phyloP scores from a whole-genome alignment of 306 rosid genomes.

The Rubus parviflorus region DNA sequence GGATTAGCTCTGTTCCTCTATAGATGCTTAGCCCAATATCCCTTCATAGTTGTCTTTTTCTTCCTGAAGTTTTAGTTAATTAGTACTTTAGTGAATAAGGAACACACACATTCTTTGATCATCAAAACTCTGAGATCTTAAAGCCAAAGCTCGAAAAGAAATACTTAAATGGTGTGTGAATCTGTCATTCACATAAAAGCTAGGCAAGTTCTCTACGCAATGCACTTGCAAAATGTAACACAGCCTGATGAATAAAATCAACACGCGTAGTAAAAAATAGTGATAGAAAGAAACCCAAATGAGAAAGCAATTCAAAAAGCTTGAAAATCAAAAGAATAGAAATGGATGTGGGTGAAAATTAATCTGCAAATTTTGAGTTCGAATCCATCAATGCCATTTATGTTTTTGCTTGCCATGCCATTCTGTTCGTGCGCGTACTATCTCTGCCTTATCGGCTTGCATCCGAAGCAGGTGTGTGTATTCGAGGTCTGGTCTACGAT shows the following conservation, averaged over 20 bases:
- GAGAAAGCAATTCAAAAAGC: conserved; percentile 1
- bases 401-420: conserved; percentile 49
- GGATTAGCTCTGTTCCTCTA: no score
- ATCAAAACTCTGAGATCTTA: background rate
- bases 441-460: conserved; percentile 56
- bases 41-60: no score
- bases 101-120: background rate
- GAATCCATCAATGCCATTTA: background rate
- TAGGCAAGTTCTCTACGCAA: background rate
- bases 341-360: background rate
- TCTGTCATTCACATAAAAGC: background rate
- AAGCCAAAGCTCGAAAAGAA: background rate
- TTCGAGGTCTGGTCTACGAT: conserved; percentile 43
- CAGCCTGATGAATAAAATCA: background rate
- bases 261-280: background rate
- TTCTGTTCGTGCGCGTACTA: conserved; percentile 78
- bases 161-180: background rate
- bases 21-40: no score
- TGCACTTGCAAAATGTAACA: conserved; percentile 1
- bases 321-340: background rate
- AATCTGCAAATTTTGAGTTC: background rate
- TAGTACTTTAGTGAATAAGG: background rate
- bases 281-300: background rate
- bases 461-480: conserved; percentile 87
- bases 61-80: no score